phyloP scores from a whole-genome alignment of 2,329 filamentous ascomycete species.

The Fusarium nisikadoi region DNA sequence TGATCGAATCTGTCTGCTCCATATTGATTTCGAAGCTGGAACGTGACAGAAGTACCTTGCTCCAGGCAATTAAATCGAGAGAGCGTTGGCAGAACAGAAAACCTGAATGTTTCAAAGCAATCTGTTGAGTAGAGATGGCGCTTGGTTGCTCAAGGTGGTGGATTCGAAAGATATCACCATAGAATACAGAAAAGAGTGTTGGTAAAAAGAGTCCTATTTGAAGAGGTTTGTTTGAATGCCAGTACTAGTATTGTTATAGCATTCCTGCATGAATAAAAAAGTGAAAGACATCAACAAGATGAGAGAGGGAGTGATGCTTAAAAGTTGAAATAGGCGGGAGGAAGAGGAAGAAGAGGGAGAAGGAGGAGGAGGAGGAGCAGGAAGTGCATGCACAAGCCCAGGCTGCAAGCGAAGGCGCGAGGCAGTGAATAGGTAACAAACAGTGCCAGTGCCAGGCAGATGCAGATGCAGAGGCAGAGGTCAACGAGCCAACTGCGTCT shows the following conservation, averaged over 20 bases:
- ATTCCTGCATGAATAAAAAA: not conserved
- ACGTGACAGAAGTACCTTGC: not conserved
- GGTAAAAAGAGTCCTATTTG: not conserved
- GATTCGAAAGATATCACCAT: not conserved
- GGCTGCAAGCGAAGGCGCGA: not conserved
- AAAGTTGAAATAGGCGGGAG: not conserved
- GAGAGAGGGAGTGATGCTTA: not conserved
- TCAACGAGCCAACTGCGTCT: not conserved
- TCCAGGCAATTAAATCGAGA: not conserved
- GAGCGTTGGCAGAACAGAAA: not conserved
- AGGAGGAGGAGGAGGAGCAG: not conserved
- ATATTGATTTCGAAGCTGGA: constrained; percentile 13
- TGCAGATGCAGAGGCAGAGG: not conserved
- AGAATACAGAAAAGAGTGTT: not conserved
- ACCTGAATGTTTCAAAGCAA: not conserved
- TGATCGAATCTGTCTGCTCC: constrained; percentile 31
- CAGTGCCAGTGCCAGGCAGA: not conserved
- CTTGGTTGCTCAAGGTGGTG: not conserved
- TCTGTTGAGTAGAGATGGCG: not conserved
- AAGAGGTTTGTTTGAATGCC: not conserved
- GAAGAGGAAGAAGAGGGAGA: not conserved
- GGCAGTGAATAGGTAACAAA: constrained; percentile 1
- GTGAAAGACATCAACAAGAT: not conserved
- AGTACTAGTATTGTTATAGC: not conserved
- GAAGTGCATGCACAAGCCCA: not conserved